Base-by-base conservation (phyloP, 1,139 yeast genomes). In the Pichia kudriavzevii region DNA sequence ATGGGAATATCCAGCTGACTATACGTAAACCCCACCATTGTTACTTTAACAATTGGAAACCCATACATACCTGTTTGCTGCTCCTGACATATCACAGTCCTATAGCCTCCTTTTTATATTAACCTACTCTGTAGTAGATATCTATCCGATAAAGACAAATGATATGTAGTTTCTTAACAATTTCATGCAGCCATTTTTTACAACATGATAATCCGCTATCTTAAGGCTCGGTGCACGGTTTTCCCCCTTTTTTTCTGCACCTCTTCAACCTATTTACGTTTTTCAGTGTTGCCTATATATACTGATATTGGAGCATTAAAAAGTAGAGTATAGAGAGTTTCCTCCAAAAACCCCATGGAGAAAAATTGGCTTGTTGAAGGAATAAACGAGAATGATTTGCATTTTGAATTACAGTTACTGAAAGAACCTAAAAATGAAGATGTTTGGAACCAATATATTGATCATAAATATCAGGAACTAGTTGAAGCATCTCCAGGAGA, bases 371-470 rank as follows among this genome's bases (percentile, higher is more conserved):
- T 8, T 30, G 2, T 12, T 35, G 26, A 20, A 7, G 29, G 24
- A 5, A 32, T 38, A 15, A 30, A 24, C 5, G 42, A 38, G 16
- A 12, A 29, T 3, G 44, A 41, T 30, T 25, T 40, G 12, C 31
- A 34, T 1, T 40, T 29, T 34, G 43, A 43, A 16, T 19, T 30
- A 17, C 29, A 34, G 19, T 14, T 38, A 15, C 13, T 38, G 7
- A 63, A 67, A 40, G 58, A 64, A 22, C 73, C 77, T 0, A 44
- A 59, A 18, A 61, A 68, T 30, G 41, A 67, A 23, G 59, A 62
- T 2, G 47, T 60, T 3, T 81, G 93, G 93, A 46, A 69, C 24
- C 52, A 66, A 3, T 80, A 79, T 53, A 56, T 69, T 30, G 55
- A 63, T 27, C 58, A 59, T 45, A 68, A 67, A 28, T 29, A 39